phyloP scores from a whole-genome alignment of 2,329 filamentous ascomycete genomes.

The Magnaporthales sp. region DNA sequence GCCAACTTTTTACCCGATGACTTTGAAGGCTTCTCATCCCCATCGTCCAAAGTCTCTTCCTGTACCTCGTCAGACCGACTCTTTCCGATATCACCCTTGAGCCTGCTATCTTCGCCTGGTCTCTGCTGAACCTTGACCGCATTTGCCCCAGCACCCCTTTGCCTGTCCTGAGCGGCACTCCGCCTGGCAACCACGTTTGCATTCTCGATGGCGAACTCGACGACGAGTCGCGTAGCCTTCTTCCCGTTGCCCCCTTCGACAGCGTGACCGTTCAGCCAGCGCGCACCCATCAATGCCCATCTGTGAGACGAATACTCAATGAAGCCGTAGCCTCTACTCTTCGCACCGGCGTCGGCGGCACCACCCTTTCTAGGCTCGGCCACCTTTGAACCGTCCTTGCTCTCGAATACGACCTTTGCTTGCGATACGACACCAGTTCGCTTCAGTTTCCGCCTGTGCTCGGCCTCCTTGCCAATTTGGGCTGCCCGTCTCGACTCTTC shows the following conservation, averaged over 20 bases:
- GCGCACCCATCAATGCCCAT: constrained; percentile 86
- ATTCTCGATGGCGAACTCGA: constrained; percentile 97
- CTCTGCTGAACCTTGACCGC: constrained; percentile 10
- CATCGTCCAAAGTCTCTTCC: constrained; percentile 1
- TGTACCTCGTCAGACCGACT: background rate
- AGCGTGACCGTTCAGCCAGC: constrained; percentile 80
- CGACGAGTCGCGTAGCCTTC: constrained; percentile 82
- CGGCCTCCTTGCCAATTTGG: constrained; percentile 71
- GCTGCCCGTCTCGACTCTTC: constrained; percentile 79
- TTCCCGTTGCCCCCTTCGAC: constrained; percentile 24
- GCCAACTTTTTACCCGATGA: constrained; percentile 24
- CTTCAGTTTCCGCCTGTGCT: constrained; percentile 69
- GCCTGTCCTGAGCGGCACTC: constrained; percentile 48
- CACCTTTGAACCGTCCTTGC: constrained; percentile 75
- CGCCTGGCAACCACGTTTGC: constrained; percentile 86
- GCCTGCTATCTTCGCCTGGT: constrained; percentile 20
- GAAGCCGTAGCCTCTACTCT: constrained; percentile 91
- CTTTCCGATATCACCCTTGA: constrained; percentile 34
- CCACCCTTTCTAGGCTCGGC: constrained; percentile 56
- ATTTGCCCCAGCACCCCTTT: constrained; percentile 4
- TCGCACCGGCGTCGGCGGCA: constrained; percentile 63
- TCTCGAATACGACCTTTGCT: constrained; percentile 92
- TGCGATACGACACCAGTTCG: constrained; percentile 84
- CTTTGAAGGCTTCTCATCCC: constrained; percentile 7
- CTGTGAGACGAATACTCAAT: constrained; percentile 93